Evolutionary conservation across 2,329 filamentous ascomycete genomes (phyloP), one percentile per base, ranked within the genome.

Genomic region (Neonectria punicea): DNA sequence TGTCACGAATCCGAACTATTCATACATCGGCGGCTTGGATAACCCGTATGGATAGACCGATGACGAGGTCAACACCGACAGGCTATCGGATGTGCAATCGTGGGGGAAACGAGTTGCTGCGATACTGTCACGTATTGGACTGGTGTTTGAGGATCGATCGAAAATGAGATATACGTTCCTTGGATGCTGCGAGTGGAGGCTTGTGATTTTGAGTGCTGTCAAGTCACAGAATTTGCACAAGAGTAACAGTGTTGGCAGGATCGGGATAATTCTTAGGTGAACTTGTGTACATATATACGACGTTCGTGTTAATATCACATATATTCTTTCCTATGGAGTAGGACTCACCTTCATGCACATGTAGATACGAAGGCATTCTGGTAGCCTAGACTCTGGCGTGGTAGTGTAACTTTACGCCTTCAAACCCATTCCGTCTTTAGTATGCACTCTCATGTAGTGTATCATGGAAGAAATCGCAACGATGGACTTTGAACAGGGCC

Each of bases 1-100:
- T 53, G 34, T 73, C 13, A 20, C 44, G 14, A 58, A 58, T 16
- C 57, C 51, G 10, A 28, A 32, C 58, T 71, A 70, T 43, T 69
- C 69, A 34, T 47, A 25, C 58, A 5, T 39, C 39, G 5, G 46
- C n/a, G 16, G 32, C 58, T 16, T 43, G 43, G 55, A 47, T 44
- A 53, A n/a, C 18, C 2, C 4, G 4, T 5, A 30, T 20, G 46
- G 62, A n/a, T 20, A 30, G 32, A 4, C 10, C 16, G 39, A 51
- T 28, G 55, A 47, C 41, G 39, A 63, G 18, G 4, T 18, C 4
- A 11, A 43, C 16, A 9, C n/a, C n/a, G 39, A 34, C 10, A 34
- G 10, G 5, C 11, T 10, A 11, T 34, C 13, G 32, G 10, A 34
- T 34, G 32, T 34, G 10, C 11, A 11, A 34, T 34, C 32, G 11